phyloP scores from a whole-genome alignment of 768 basidiomycete genomes.

The Artomyces pyxidatus region DNA sequence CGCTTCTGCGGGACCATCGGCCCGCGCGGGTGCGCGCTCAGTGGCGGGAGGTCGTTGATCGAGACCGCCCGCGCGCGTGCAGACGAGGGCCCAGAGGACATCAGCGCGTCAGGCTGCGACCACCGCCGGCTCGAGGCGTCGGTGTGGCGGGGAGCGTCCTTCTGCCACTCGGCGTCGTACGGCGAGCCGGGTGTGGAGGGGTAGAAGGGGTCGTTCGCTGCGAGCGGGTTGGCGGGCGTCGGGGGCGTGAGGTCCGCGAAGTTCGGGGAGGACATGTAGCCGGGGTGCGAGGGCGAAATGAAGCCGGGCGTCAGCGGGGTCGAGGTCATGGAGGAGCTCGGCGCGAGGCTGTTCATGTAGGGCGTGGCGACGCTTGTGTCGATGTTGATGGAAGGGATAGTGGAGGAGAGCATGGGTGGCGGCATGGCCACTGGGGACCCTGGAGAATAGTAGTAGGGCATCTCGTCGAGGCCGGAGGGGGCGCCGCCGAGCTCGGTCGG shows the following conservation, averaged over 20 bases:
- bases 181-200: constrained; percentile 8
- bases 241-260: constrained; percentile 5
- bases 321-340: constrained; percentile 4
- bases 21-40: constrained; percentile 21
- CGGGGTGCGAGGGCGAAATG: constrained; percentile 9
- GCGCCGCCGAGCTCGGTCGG: not conserved
- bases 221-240: constrained; percentile 3
- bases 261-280: constrained; percentile 12
- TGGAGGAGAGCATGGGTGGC: not conserved
- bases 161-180: not conserved
- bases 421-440: not conserved
- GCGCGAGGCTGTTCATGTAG: not conserved
- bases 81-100: not conserved
- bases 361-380: constrained; percentile 5
- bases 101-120: not conserved
- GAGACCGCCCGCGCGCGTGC: constrained; percentile 9
- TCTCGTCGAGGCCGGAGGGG: not conserved
- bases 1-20: constrained; percentile 55
- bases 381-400: constrained; percentile 8
- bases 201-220: not conserved
- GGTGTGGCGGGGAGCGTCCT: not conserved
- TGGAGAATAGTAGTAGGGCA: not conserved
- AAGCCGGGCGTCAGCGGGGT: constrained; percentile 11
- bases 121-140: too few species aligned
- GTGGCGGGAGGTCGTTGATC: constrained; percentile 8